A percentile compares a stretch with the other conserved stretches of the same genome.
Evolutionary conservation across 768 basidiomycete species (phyloP).

Genomic region (Termitomyces heimii): DNA sequence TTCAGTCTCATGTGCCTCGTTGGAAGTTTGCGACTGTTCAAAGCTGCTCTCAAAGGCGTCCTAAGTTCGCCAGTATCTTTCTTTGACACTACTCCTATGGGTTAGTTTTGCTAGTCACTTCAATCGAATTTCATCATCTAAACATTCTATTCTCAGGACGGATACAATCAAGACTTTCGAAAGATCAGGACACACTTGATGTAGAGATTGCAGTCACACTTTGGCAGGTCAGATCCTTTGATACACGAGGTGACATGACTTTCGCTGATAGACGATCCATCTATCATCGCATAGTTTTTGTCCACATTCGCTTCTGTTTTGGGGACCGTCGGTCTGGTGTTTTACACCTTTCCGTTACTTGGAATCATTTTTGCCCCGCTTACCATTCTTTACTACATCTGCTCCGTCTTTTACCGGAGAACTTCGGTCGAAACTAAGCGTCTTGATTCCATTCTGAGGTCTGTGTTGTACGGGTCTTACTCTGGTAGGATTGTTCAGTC

Average conservation of each 20-base stretch:
- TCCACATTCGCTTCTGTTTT: constrained; percentile 36
- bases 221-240: constrained; percentile 30
- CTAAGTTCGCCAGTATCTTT: constrained; percentile 58
- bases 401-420: constrained; percentile 51
- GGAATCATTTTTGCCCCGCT: constrained; percentile 59
- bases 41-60: constrained; percentile 47
- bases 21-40: constrained; percentile 48
- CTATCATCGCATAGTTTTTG: constrained; percentile 26
- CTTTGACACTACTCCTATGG: constrained; percentile 71
- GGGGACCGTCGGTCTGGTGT: constrained; percentile 53
- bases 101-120: constrained; percentile 21
- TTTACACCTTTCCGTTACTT: constrained; percentile 63
- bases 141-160: constrained; percentile 32
- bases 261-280: background rate
- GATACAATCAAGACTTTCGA: constrained; percentile 51
- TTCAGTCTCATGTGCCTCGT: constrained; percentile 30
- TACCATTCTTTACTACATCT: constrained; percentile 43
- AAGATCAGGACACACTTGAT: constrained; percentile 58
- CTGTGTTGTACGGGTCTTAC: constrained; percentile 50
- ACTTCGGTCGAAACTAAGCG: constrained; percentile 63
- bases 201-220: constrained; percentile 39
- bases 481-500: constrained; percentile 35
- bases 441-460: constrained; percentile 57
- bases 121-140: background rate
- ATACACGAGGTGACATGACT: background rate